Evolutionary conservation across 169 alveolate species (phyloP), one percentile per base, ranked within the genome.

Genomic region (Plasmodium yoelii): DNA sequence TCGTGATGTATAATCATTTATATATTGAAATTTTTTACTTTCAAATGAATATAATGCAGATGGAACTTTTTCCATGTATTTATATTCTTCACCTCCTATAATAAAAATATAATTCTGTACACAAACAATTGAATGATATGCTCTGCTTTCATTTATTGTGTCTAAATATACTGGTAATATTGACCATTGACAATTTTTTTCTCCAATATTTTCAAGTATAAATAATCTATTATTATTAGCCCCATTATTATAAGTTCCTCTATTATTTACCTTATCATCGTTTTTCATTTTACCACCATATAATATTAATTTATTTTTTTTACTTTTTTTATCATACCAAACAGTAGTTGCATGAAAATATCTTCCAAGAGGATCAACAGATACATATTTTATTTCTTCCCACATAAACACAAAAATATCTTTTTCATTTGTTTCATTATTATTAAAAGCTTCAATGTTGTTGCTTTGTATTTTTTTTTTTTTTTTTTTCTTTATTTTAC

Each of bases 41-140:
- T 86, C 84, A 70, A 86, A 86, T 0, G 91, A 86, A 47, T 86
- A 86, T 28, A 86, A 46, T 51, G 91, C 91, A n/a, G 91, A 86
- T 8, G 91, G 91, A 57, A 86, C 59, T 86, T 86, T 86, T 73
- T 86, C 91, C 19, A 70, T 86, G 71, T 70, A 86, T 24, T 47
- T 86, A 73, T 86, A 86, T 9, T 86, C 91, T 61, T 86, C 91
- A 8, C 91, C 91, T 18, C 91, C 91, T 5, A 86, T 57, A 51
- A 86, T 86, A 86, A 86, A 86, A 24, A 86, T 59, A 55, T 86
- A 72, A 70, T 86, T 70, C 0, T 59, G n/a, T 3, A 28, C 12
- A 63, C 47, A 24, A 44, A 65, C 69, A 15, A 86, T 46, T 12
- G 91, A 60, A 61, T 86, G 91, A 61, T 73, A 86, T 46, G 91